Evolutionary conservation across 495 filamentous ascomycete genomes (phyloP).

Genomic region (Penicillium lividum): DNA sequence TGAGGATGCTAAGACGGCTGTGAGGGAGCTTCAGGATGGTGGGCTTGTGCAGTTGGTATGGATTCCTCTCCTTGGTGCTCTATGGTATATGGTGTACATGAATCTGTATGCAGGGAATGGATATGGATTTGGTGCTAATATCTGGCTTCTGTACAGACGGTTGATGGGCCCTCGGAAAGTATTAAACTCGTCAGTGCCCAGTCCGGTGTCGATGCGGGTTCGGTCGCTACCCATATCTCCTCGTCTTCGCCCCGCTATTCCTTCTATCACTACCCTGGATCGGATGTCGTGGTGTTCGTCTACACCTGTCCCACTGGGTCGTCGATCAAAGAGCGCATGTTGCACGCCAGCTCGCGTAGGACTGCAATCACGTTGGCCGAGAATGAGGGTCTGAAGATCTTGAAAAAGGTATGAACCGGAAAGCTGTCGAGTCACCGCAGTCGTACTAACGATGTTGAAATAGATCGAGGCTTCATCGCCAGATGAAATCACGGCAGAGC

Average conservation of each 20-base stretch:
- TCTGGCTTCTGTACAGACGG: conserved; percentile 34
- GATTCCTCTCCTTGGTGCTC: conserved; percentile 11
- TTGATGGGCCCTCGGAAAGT: conserved; percentile 74
- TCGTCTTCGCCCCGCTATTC: conserved; percentile 82
- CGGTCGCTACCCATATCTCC: conserved; percentile 66
- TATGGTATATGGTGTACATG: conserved; percentile 1
- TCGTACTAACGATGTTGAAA: conserved; percentile 13
- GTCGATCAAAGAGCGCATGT: conserved; percentile 91
- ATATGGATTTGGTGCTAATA: conserved; percentile 28
- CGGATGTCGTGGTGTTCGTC: conserved; percentile 79
- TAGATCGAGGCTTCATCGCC: conserved; percentile 68
- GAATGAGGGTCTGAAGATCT: conserved; percentile 69
- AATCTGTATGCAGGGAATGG: background rate
- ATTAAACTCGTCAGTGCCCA: conserved; percentile 67
- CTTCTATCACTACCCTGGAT: conserved; percentile 74
- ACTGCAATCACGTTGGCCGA: conserved; percentile 67
- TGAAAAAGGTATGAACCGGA: conserved; percentile 62
- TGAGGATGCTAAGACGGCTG: conserved; percentile 64
- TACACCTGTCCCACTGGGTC: conserved; percentile 84
- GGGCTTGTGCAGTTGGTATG: conserved; percentile 80
- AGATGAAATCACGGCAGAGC: conserved; percentile 74
- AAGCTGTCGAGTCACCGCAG: background rate
- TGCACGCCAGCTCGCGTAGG: conserved; percentile 83
- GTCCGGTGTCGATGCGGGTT: conserved; percentile 49
- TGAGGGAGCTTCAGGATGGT: conserved; percentile 58